Base-by-base conservation (phyloP, 305 asterid genomes). In the Coffea humblotiana region DNA sequence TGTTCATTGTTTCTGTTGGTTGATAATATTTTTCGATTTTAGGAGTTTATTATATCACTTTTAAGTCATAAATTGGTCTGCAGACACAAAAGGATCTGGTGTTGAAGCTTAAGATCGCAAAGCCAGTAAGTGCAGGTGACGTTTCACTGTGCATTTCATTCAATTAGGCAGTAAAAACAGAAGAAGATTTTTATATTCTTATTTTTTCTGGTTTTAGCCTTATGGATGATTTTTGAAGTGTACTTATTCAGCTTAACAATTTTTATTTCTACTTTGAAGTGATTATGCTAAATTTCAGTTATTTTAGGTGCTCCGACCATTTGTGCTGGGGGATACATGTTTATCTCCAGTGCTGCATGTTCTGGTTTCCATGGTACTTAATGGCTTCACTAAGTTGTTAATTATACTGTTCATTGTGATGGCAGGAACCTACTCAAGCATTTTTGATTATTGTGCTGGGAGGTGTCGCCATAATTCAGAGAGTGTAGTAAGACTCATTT, bases 381-480 rank as follows among this genome's bases (percentile, higher is more conserved):
- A 27, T 65, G 43, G 70, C 15, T 27, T 27, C 37, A 12, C 40
- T 27, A 18, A 27, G 16, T 61, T 58, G 10, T 47, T 72, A n/a
- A 16, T n/a, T 1, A 21, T 27, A 21, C 76, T 25, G 64, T 66
- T 69, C 19, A 12, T 65, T 86, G 64, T 74, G 74, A 82, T 86
- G 82, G 71, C 95, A 93, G 99, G 97, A 82, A 81, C 77, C 40
- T 92, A 90, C 83, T 71, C 79, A 29, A 93, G 86, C 85, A 86
- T 88, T 80, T 95, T 95, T 76, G 92, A 93, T 77, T 95, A 87
- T 83, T 95, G 98, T 83, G 86, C 85, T 72, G 99, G 98, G 77
- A 90, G 99, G 85, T 95, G 99, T 77, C 98, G 97, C 83, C 99
- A 95, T 83, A 92, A 87, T 86, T 95, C 98, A 71, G 95, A 91